A percentile compares a stretch with the other conserved stretches of the same genome.
These are phyloP conservation scores for Akanthomyces lecanii DNA, from an alignment of 2,329 filamentous ascomycete genomes.

Conservation along the genomic window DNA sequence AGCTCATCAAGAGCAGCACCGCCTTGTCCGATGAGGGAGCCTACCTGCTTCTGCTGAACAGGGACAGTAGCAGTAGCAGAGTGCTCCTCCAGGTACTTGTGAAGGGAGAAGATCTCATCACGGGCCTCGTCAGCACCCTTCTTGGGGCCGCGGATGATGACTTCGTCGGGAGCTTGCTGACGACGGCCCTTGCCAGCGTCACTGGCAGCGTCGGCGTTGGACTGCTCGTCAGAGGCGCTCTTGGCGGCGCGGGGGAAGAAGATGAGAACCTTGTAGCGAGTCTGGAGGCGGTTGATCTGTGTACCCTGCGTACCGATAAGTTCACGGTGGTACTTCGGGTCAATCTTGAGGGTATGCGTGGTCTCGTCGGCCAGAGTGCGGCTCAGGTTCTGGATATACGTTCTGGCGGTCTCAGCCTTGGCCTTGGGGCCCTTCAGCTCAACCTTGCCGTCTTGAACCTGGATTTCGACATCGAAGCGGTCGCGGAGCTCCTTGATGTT, in stretches of 20 bases:
- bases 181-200: constrained; percentile 62
- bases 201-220: constrained; percentile 63
- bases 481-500: constrained; percentile 63
- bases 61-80: constrained; percentile 74
- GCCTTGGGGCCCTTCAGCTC: constrained; percentile 94
- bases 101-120: constrained; percentile 82
- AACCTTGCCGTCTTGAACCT: constrained; percentile 90
- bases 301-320: constrained; percentile 84
- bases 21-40: constrained; percentile 87
- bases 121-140: constrained; percentile 88
- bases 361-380: constrained; percentile 88
- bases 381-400: constrained; percentile 72
- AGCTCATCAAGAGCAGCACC: constrained; percentile 89
- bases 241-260: constrained; percentile 79
- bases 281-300: constrained; percentile 89
- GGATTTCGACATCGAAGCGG: constrained; percentile 69
- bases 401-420: constrained; percentile 83
- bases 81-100: constrained; percentile 87
- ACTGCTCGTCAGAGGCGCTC: constrained; percentile 61
- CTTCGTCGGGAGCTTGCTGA: constrained; percentile 80
- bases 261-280: constrained; percentile 87
- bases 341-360: constrained; percentile 81
- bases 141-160: constrained; percentile 85
- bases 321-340: constrained; percentile 89
- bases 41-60: constrained; percentile 86